Percentiles rank a stretch among this genome's conserved stretches.
Evolutionary conservation across 2,329 filamentous ascomycete species (phyloP).

Genomic region (Ophiosphaerella herpotricha): DNA sequence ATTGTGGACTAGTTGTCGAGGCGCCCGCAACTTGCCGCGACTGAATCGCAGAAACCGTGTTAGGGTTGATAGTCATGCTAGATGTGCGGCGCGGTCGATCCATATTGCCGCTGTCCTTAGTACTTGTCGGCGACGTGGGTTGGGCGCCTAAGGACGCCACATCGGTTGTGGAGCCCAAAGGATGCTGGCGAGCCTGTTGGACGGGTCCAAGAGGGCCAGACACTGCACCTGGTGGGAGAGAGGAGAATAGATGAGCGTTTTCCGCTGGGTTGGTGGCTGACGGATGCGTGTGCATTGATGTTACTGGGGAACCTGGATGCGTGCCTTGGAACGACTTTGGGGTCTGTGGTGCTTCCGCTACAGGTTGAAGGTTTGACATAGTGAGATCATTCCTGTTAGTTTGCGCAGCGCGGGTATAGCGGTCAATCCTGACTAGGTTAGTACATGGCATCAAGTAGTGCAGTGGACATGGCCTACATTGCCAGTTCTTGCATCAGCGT

Average conservation of each 20-base stretch:
- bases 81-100: slow-evolving; percentile 35
- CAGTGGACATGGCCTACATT: slow-evolving; percentile 64
- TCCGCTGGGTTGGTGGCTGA: slow-evolving; percentile 45
- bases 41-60: slow-evolving; percentile 14
- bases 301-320: slow-evolving; percentile 45
- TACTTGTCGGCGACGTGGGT: slow-evolving; percentile 30
- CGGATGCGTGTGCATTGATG: slow-evolving; percentile 48
- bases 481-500: slow-evolving; percentile 82
- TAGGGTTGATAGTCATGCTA: slow-evolving; percentile 36
- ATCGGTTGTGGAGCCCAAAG: slow-evolving; percentile 27
- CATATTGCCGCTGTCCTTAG: slow-evolving; percentile 19
- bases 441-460: background rate
- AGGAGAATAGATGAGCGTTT: slow-evolving; percentile 33
- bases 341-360: slow-evolving; percentile 29
- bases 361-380: slow-evolving; percentile 40
- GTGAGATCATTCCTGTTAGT: slow-evolving; percentile 39
- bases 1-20: slow-evolving; percentile 4
- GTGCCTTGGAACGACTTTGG: slow-evolving; percentile 36
- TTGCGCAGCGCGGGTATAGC: slow-evolving; percentile 49
- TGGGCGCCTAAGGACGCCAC: slow-evolving; percentile 17
- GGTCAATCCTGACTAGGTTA: slow-evolving; percentile 39
- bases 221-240: slow-evolving; percentile 36
- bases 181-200: slow-evolving; percentile 45
- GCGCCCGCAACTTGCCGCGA: slow-evolving; percentile 19
- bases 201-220: slow-evolving; percentile 33